Evolutionary conservation across 1,139 yeast genomes (phyloP), one percentile per base, ranked within the genome.

Genomic region (Petasospora fabianii): DNA sequence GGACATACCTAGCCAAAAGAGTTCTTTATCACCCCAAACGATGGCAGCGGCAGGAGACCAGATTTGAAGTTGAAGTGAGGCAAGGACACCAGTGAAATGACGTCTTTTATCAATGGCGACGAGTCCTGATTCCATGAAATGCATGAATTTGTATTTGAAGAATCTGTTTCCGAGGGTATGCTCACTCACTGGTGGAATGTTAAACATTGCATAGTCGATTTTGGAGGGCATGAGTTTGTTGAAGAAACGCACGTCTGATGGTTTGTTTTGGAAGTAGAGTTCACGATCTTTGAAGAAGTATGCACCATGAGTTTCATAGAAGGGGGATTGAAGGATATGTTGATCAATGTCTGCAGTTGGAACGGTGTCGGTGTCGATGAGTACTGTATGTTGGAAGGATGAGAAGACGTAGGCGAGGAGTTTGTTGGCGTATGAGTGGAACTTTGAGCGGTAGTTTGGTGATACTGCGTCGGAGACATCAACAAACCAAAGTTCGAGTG

Each of bases 21-120:
- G 60, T 46, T 76, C 82, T 48, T 75, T 75, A 46, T 76, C 81
- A 6, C 80, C 79, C 70, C 75, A 71, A 11, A 71, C 48, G 13
- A 41, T 48, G 2, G 43, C 43, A 1, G 43, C 43, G 1, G 49
- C 47, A 0, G 54, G 49, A 3, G 48, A 35, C 52, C 54, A 56
- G 5, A 54, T 41, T 15, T 49, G 52, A 15, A 76, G 54, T 1
- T 75, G 71, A 5, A 69, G 42, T 10, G 69, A 60, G 59, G 69
- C 65, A 16, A 74, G 46, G 2, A 71, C 44, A 0, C 73, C 71
- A 17, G 59, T 39, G 36, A 68, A 68, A 53, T 76, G 80, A 22
- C 57, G 56, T 10, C 50, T 52, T 35, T 67, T 71, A 45, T 75
- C 64, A 12, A 70, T 57, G 0, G 63, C 68, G 5, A 76, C 75